phyloP scores from a whole-genome alignment of 768 basidiomycete species.

The Mycena galericulata region DNA sequence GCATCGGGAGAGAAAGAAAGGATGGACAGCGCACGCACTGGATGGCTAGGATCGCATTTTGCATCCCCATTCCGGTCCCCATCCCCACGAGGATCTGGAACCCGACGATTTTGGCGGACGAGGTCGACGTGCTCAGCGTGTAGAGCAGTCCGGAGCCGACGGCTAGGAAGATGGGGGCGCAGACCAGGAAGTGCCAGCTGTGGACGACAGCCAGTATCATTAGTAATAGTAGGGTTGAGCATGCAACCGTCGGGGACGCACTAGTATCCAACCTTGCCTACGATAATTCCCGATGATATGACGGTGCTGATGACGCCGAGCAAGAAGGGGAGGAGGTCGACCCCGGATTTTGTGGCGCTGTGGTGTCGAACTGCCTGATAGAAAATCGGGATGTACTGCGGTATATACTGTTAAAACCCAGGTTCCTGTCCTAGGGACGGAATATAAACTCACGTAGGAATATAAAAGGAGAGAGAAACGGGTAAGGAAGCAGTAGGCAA shows the following conservation, averaged over 20 bases:
- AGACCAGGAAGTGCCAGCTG: conserved; percentile 28
- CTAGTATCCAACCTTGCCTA: conserved; percentile 21
- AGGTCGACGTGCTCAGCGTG: neutral
- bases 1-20: neutral
- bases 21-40: conserved; percentile 1
- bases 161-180: conserved; percentile 13
- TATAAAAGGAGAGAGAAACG: conserved; percentile 17
- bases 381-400: conserved; percentile 28
- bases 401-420: neutral
- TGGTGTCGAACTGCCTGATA: conserved; percentile 18
- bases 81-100: conserved; percentile 23
- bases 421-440: too few relatives aligned
- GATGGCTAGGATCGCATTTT: conserved; percentile 18
- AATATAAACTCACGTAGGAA: conserved; percentile 2
- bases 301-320: conserved; percentile 4
- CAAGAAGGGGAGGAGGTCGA: conserved; percentile 27
- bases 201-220: neutral
- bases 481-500: conserved; percentile 13
- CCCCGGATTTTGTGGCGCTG: conserved; percentile 25
- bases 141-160: conserved; percentile 26
- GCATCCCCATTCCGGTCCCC: conserved; percentile 21
- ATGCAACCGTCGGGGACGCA: neutral
- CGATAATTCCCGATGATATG: conserved; percentile 1
- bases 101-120: conserved; percentile 8
- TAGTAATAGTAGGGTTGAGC: neutral